Base-by-base conservation (phyloP, 2,329 filamentous ascomycete species). In the Furcasterigmium sp. region DNA sequence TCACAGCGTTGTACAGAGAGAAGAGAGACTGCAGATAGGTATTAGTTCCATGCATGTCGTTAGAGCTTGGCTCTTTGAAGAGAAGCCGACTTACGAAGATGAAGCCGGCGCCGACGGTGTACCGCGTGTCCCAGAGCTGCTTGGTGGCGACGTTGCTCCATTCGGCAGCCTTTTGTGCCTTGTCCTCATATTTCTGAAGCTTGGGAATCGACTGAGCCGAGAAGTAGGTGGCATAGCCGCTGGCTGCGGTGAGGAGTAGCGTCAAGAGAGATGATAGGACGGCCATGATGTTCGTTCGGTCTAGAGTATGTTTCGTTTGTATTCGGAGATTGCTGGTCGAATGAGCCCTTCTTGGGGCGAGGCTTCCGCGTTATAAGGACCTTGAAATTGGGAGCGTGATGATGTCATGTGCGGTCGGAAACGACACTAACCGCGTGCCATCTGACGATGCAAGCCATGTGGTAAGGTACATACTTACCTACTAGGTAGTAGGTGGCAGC, bases 141-240 rank as follows among this genome's bases (percentile, higher is more conserved):
- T 55, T 53, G 42, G 55, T 50, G 2, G 55, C 57, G 1, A 46
- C 45, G 19, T 41, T 47, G 48, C 56, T 61, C 58, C 58, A 61
- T 9, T 58, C 52, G 8, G 57, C 58, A 3, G 56, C 56, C 43
- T 53, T 55, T 39, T 58, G 44, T 18, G 53, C 57, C 18, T 56
- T 54, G 4, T 44, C 42, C 38, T 60, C 56, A 48, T 60, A 60
- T 17, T 49, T 54, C 13, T 43, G 52, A 14, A 61, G 50, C 37
- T 54, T 56, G 6, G 52, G 47, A 32, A 59, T 58, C 4, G 57
- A 58, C 23, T 48, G 45, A 6, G 46, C 25, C 15, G 57, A 58
- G 25, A 55, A 46, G 8, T 32, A 44, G 19, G 55, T 41, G 5
- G 51, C 50, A 42, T 51, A 56, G 38, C 40, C 49, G 41, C 56